A percentile compares a stretch with the other conserved stretches of the same genome.
These are phyloP conservation scores for Alternaria ventricosa DNA, from an alignment of 2,329 filamentous ascomycete genomes.

Conservation along the genomic window DNA sequence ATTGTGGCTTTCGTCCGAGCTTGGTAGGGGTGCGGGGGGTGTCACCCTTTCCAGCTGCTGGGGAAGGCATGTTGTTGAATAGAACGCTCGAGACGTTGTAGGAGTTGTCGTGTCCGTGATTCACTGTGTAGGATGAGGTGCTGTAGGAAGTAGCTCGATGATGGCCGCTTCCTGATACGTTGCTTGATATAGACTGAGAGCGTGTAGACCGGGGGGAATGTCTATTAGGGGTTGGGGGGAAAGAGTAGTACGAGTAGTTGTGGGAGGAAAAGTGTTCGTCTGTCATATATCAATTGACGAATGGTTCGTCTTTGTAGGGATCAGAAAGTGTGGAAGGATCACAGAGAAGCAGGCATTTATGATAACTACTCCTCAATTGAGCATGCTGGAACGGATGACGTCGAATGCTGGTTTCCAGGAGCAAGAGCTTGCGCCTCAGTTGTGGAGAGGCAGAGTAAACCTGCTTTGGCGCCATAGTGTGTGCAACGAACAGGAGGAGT, in stretches of 20 bases:
- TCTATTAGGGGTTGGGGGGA: conserved; percentile 57
- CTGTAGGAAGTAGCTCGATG: conserved; percentile 15
- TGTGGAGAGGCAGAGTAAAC: conserved; percentile 38
- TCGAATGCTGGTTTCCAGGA: conserved; percentile 29
- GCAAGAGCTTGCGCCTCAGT: conserved; percentile 46
- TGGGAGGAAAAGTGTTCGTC: conserved; percentile 53
- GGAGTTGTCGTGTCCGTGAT: conserved; percentile 39
- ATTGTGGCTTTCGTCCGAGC: conserved; percentile 54
- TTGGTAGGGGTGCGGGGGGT: conserved; percentile 60
- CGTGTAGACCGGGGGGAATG: conserved; percentile 46
- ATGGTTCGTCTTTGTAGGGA: conserved; percentile 42
- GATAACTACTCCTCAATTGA: conserved; percentile 27
- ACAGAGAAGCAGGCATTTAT: conserved; percentile 38
- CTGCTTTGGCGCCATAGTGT: conserved; percentile 44
- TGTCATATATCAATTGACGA: conserved; percentile 56
- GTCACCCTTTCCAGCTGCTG: conserved; percentile 58
- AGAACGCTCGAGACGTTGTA: conserved; percentile 37
- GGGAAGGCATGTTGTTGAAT: conserved; percentile 57
- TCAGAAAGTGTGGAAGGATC: conserved; percentile 4
- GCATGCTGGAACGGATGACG: conserved; percentile 41
- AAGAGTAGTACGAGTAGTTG: conserved; percentile 60
- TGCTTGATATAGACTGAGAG: conserved; percentile 50
- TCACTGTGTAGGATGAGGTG: conserved; percentile 11
- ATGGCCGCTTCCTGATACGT: conserved; percentile 38
- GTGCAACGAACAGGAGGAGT: conserved; percentile 34